Conservation (phyloP, 495 filamentous ascomycete genomes). For the Lindgomyces ingoldianus region DNA sequence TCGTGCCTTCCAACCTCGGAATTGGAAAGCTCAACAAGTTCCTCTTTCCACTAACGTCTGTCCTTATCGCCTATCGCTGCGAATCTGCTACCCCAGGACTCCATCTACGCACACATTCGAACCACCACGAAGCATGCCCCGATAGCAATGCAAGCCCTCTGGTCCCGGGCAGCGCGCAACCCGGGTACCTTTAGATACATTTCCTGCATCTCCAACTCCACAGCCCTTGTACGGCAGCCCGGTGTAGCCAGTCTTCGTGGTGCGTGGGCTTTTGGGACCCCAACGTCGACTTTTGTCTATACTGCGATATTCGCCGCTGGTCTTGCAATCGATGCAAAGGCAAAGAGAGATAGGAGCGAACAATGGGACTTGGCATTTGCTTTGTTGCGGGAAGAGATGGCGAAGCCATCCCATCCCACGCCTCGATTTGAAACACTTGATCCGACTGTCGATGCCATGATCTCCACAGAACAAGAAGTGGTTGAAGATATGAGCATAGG, state of each 20-base stretch:
- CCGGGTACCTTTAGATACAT: slow-evolving; percentile 65
- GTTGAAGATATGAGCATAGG: not conserved
- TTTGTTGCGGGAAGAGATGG: slow-evolving; percentile 50
- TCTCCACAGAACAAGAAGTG: not conserved
- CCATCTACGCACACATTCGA: not conserved
- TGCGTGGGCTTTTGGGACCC: slow-evolving; percentile 58
- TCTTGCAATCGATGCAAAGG: slow-evolving; percentile 62
- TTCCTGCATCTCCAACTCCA: slow-evolving; percentile 59
- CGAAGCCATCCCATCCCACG: not conserved
- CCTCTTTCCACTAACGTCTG: too few species aligned
- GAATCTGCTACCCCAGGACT: not conserved
- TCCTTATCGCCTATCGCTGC: too few species aligned
- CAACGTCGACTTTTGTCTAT: slow-evolving; percentile 67
- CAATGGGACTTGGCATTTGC: slow-evolving; percentile 64
- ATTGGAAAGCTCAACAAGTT: too few species aligned
- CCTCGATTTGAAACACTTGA: not conserved
- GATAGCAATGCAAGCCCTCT: slow-evolving; percentile 65
- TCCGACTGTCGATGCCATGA: not conserved
- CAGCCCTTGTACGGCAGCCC: slow-evolving; percentile 53
- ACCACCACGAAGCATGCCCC: slow-evolving; percentile 22
- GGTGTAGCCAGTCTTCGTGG: slow-evolving; percentile 54
- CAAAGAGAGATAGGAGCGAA: slow-evolving; percentile 61
- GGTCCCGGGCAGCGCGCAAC: slow-evolving; percentile 66
- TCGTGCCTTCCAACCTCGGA: not conserved
- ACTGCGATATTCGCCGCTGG: slow-evolving; percentile 74